Base-by-base conservation (phyloP, 345 rosid genomes). In the Mallotus nudiflorus region DNA sequence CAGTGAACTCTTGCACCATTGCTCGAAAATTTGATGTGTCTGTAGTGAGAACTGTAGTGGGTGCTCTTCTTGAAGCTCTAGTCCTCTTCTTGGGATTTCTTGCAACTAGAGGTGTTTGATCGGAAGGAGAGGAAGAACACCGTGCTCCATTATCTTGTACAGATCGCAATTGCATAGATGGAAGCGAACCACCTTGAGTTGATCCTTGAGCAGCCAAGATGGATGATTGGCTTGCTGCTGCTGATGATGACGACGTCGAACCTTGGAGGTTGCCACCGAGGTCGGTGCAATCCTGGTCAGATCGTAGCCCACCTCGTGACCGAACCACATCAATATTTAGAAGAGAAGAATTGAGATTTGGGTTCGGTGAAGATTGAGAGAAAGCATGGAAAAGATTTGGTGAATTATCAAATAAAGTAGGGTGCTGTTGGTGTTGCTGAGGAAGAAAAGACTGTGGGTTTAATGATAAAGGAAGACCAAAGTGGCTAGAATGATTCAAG, bases 1-100 rank as follows among this genome's bases (percentile, higher is more conserved):
- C 98, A 0, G 98, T 93, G 76, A 93, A 93, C 64, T 93, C 98
- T 74, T 93, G 98, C 72, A 93, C 98, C 93, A 93, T 93, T 67
- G 93, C 87, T 74, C 98, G 73, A 75, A 93, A 93, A 78, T 93
- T 93, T 5, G 89, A 82, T 7, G 98, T 85, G 86, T 93, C 96
- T 25, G 98, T 93, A 50, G 92, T 88, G 46, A 93, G 89, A 73
- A 93, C 89, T 0, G 98, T 89, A 52, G 98, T 93, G 0, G 96
- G 96, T 6, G 98, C 98, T 31, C 96, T 77, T 65, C 98, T 84
- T 11, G 98, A 91, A 9, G 97, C 93, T 78, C 97, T 84, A 0
- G 97, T 83, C 67, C 98, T 73, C 81, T 93, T 93, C 82, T 85
- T 91, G 19, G 97, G 88, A 81, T 91, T 93, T 73, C 84, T 74